Percentiles rank a stretch among this genome's conserved stretches.
These are phyloP conservation scores for Metschnikowia colocasiae DNA, from an alignment of 805 yeast genomes.

Conservation along the genomic window DNA sequence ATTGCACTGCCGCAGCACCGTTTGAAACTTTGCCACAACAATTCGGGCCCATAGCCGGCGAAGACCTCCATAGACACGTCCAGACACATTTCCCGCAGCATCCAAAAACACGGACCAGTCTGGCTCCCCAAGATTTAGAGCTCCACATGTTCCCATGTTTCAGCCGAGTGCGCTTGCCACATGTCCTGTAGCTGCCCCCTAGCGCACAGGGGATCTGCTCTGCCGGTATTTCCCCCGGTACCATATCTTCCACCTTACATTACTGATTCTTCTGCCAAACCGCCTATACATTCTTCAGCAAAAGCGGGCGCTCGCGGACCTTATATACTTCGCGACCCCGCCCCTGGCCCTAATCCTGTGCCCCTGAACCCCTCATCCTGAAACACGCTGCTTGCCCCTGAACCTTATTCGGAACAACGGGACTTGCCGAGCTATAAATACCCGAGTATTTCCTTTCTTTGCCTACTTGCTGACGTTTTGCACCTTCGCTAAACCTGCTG, in stretches of 20 bases:
- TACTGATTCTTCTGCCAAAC: not conserved
- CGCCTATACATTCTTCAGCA: not conserved
- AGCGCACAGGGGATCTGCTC: slow-evolving; percentile 4
- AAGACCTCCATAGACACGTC: not conserved
- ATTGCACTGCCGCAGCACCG: not conserved
- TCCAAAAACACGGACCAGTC: not conserved
- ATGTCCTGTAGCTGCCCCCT: slow-evolving; percentile 6
- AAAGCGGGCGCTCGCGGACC: not conserved
- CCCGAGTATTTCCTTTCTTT: not conserved
- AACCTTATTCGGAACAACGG: not conserved
- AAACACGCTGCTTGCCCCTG: slow-evolving; percentile 1
- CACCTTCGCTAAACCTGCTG: not conserved
- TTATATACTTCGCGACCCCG: slow-evolving; percentile 2
- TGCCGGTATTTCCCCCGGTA: not conserved
- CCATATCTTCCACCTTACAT: not conserved
- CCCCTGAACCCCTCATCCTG: not conserved
- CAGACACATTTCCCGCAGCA: too few relatives aligned
- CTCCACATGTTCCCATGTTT: not conserved
- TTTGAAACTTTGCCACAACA: not conserved
- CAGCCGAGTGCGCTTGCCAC: slow-evolving; percentile 1
- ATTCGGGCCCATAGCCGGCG: not conserved
- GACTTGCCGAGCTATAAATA: not conserved
- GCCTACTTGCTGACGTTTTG: not conserved
- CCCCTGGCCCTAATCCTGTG: not conserved
- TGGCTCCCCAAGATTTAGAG: too few relatives aligned